Base-by-base conservation (phyloP, 768 basidiomycete genomes). In the Trametes meyenii region DNA sequence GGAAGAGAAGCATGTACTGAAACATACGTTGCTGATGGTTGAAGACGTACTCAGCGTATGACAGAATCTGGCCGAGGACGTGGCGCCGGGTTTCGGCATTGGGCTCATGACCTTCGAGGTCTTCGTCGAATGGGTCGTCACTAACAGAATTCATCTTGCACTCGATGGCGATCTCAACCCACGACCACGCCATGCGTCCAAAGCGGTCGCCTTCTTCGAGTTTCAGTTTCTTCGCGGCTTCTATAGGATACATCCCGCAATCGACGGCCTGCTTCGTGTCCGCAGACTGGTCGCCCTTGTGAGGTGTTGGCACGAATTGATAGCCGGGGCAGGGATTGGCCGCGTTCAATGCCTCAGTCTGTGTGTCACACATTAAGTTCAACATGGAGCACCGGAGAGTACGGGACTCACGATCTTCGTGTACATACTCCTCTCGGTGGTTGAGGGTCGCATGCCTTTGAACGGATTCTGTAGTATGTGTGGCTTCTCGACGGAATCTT, bases 21-120 rank as follows among this genome's bases (percentile, higher is more conserved):
- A 13, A 19, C 17, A 35, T 50, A 21, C 53, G 60, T 5, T 61
- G 60, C 24, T 61, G 60, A 26, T 16, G 11, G 2, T 21, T 13
- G 50, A 50, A 55, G 21, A 56, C 39, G 23, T 23, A 13, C 21
- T 44, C 42, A 4, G 48, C 54, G 43, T 61, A 61, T 0, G 48
- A 43, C 19, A 52, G 29, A 26, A 61, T 45, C 33, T 61, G 60
- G 3, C 51, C 59, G 17, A 46, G 39, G 13, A 45, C 54, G 5
- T 36, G n/a, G 11, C 36, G 19, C 0, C 54, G 54, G 8, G 11
- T 35, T 21, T 1, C n/a, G 1, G 54, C 33, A n/a, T 45, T 6
- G 29, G 43, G 10, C n/a, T 45, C 43, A 33, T 17, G 10, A 11
- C 7, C n/a, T 10, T 23, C 54, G 16, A 12, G 2, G 17, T 5